phyloP scores from a whole-genome alignment of 805 yeast genomes.

The Spathaspora passalidarum region DNA sequence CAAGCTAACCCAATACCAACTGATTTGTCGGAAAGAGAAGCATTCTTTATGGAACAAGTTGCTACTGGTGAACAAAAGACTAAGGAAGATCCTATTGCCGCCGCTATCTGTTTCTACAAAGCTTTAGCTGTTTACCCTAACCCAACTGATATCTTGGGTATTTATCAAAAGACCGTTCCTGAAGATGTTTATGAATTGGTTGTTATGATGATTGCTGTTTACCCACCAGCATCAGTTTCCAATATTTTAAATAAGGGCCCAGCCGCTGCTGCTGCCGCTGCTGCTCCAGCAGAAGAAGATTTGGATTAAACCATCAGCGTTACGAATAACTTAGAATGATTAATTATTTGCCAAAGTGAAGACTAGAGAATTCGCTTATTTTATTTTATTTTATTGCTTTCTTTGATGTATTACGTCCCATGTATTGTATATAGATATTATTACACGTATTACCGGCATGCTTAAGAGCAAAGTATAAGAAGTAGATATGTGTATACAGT shows the following conservation, averaged over 20 bases:
- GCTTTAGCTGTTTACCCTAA: slow-evolving; percentile 92
- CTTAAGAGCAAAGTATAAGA: too few species aligned
- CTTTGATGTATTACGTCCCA: neutral
- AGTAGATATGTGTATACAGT: too few species aligned
- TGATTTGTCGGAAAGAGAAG: slow-evolving; percentile 66
- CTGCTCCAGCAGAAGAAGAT: slow-evolving; percentile 30
- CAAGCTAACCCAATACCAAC: slow-evolving; percentile 72
- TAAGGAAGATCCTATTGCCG: slow-evolving; percentile 61
- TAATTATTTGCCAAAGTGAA: neutral
- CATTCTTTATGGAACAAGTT: slow-evolving; percentile 78
- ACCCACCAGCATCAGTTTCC: slow-evolving; percentile 81
- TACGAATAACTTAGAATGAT: neutral
- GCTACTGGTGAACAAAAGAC: slow-evolving; percentile 82
- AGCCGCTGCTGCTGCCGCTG: slow-evolving; percentile 12
- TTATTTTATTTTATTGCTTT: neutral
- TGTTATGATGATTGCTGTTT: slow-evolving; percentile 83
- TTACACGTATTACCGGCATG: neutral
- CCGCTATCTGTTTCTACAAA: slow-evolving; percentile 90
- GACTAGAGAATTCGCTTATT: neutral
- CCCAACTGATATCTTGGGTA: slow-evolving; percentile 86
- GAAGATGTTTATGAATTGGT: slow-evolving; percentile 78
- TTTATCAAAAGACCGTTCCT: slow-evolving; percentile 87
- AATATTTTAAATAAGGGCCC: slow-evolving; percentile 51
- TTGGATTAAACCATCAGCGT: slow-evolving; percentile 28
- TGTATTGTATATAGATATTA: neutral